Percentiles rank a stretch among this genome's conserved stretches.
Conservation (phyloP, 176 grass and related monocot genomes). For the Puya raimondii region DNA sequence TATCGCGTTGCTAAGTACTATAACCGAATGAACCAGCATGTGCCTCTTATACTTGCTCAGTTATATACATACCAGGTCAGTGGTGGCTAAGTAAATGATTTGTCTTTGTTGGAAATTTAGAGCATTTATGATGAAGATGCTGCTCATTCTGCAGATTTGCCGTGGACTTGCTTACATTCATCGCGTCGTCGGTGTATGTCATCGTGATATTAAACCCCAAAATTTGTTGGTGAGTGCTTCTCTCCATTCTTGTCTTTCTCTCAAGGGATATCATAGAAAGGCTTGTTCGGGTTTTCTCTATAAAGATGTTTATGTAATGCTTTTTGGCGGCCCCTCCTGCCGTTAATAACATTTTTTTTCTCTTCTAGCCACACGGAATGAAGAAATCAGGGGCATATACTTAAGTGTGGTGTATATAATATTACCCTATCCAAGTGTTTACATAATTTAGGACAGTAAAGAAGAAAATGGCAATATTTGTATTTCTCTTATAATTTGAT, state of each 20-base stretch:
- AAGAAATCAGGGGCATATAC: no score
- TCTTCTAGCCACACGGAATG: no score
- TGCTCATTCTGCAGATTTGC: conserved; percentile 50
- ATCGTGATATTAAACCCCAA: conserved; percentile 95
- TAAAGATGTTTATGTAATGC: no score
- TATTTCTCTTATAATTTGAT: no score
- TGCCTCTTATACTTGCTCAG: conserved; percentile 78
- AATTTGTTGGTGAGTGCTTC: conserved; percentile 70
- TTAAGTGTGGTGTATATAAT: no score
- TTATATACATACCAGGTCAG: conserved; percentile 77
- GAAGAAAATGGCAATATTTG: no score
- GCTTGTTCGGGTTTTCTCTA: background rate
- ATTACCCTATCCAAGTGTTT: no score
- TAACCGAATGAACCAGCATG: conserved; percentile 64
- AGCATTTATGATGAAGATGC: background rate
- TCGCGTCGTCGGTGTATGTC: conserved; percentile 79
- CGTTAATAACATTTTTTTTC: no score
- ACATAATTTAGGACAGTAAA: no score
- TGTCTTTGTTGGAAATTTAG: background rate
- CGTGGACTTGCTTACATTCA: conserved; percentile 81
- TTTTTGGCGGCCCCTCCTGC: no score
- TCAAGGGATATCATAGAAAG: background rate
- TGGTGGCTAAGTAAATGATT: background rate
- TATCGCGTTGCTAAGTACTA: conserved; percentile 79
- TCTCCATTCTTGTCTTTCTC: conserved; percentile 1